Conservation (phyloP, 352 stramenopile genomes). For the Globisporangium canariense region DNA sequence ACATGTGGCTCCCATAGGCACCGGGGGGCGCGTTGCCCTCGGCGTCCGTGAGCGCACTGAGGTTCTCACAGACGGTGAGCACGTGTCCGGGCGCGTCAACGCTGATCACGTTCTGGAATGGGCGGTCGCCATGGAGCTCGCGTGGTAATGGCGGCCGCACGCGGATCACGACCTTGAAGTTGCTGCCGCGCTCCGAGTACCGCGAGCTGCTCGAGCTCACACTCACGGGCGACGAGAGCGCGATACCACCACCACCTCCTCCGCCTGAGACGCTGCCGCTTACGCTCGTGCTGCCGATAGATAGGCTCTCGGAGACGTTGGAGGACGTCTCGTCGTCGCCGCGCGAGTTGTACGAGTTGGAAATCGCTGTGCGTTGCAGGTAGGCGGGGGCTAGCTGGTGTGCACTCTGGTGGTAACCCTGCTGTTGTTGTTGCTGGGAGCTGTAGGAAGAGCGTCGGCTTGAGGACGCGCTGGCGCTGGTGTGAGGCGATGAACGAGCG, state of each 20-base stretch:
- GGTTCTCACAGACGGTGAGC: conserved; percentile 88
- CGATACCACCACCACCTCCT: neutral
- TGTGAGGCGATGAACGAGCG: conserved; percentile 35
- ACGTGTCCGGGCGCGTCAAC: conserved; percentile 84
- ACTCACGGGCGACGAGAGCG: conserved; percentile 37
- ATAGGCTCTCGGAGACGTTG: conserved; percentile 51
- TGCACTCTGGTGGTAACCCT: conserved; percentile 10
- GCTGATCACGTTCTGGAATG: conserved; percentile 90
- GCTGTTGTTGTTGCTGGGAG: conserved; percentile 14
- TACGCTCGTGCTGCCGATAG: conserved; percentile 19
- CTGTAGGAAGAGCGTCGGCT: conserved; percentile 26
- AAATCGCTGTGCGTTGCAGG: conserved; percentile 64
- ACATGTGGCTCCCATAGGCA: conserved; percentile 85
- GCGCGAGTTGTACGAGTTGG: conserved; percentile 54
- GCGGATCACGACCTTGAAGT: conserved; percentile 93
- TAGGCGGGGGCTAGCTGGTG: conserved; percentile 22
- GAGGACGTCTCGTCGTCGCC: conserved; percentile 63
- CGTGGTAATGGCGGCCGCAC: conserved; percentile 85
- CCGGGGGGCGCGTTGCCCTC: conserved; percentile 27
- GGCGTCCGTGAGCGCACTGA: conserved; percentile 40
- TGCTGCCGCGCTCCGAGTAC: conserved; percentile 54
- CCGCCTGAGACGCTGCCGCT: conserved; percentile 6
- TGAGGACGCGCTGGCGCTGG: conserved; percentile 14
- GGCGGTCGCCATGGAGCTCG: conserved; percentile 84
- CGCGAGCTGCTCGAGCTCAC: conserved; percentile 28